phyloP scores from a whole-genome alignment of 1,139 yeast genomes.

The Candida sojae region DNA sequence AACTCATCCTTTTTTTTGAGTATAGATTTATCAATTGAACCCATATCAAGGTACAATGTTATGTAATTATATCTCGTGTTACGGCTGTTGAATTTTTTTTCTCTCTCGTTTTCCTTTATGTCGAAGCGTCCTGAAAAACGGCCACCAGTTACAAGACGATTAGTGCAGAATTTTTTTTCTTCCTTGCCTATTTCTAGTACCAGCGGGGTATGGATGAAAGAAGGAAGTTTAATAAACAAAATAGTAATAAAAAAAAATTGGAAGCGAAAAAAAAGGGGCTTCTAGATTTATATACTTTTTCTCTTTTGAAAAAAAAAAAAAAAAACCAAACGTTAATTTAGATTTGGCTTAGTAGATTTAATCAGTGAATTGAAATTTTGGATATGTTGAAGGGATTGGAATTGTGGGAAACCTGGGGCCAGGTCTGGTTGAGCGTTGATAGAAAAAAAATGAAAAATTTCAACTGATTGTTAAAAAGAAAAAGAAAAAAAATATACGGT shows the following conservation, averaged over 20 bases:
- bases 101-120: background rate
- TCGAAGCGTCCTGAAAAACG: too few relatives aligned
- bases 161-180: background rate
- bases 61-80: too few relatives aligned
- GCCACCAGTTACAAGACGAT: background rate
- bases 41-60: background rate
- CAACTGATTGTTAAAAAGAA: background rate
- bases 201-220: background rate
- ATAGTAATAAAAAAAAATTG: background rate
- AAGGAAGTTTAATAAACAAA: background rate
- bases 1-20: background rate
- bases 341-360: background rate
- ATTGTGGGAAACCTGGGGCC: background rate
- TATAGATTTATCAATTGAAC: conserved; percentile 1
- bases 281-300: too few relatives aligned
- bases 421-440: background rate
- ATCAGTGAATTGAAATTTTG: background rate
- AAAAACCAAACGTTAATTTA: too few relatives aligned
- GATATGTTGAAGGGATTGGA: background rate
- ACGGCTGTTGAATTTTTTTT: background rate
- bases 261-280: background rate
- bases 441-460: background rate
- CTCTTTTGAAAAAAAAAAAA: too few relatives aligned
- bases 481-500: background rate
- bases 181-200: background rate